Percentiles rank a stretch among this genome's conserved stretches.
Evolutionary conservation across 495 filamentous ascomycete species (phyloP).

Genomic region (Penicillium paxilli): DNA sequence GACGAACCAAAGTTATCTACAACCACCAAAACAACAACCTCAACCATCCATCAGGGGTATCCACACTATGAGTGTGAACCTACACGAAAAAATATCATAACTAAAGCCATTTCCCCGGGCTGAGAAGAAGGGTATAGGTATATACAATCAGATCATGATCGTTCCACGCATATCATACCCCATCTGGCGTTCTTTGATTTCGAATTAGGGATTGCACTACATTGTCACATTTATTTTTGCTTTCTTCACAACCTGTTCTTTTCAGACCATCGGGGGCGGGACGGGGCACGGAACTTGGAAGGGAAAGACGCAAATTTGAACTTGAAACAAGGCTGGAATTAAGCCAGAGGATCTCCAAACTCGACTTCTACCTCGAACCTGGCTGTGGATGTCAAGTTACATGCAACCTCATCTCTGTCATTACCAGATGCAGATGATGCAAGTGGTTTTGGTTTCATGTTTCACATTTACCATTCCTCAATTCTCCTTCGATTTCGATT

Average conservation of each 20-base stretch:
- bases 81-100: slow-evolving; percentile 10
- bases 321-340: neutral
- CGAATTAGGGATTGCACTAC: neutral
- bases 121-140: slow-evolving; percentile 9
- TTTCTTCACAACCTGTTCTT: neutral
- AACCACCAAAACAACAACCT: neutral
- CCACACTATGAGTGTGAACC: neutral
- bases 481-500: neutral
- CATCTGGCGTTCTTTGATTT: slow-evolving; percentile 18
- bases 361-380: neutral
- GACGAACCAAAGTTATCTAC: neutral
- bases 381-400: neutral
- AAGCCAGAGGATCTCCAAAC: neutral
- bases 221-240: neutral
- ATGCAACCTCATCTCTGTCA: neutral
- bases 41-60: neutral
- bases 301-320: neutral
- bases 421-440: too few species aligned
- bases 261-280: too few species aligned
- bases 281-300: too few species aligned
- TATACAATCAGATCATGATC: slow-evolving; percentile 23
- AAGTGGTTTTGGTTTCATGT: too few species aligned
- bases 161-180: slow-evolving; percentile 31
- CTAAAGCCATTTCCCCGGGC: neutral
- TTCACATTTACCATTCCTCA: neutral